A percentile compares a stretch with the other conserved stretches of the same genome.
phyloP scores from a whole-genome alignment of 2,329 filamentous ascomycete genomes.

The Trichoderma sp. region DNA sequence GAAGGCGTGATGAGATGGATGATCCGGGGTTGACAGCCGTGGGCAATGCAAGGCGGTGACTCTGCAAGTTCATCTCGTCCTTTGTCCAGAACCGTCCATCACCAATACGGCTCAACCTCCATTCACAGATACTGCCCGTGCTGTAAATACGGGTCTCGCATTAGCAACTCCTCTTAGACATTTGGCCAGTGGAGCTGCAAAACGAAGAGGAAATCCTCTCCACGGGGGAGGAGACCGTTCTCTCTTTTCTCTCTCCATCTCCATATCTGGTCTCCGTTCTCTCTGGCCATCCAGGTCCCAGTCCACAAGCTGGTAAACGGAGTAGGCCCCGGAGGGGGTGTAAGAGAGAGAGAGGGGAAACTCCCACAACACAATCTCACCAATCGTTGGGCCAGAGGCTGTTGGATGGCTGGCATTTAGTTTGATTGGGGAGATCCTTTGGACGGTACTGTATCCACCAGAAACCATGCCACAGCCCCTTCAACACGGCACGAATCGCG shows the following conservation, averaged over 20 bases:
- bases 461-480: conserved; percentile 8
- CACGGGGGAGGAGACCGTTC: not conserved
- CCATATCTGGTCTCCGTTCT: not conserved
- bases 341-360: not conserved
- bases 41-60: not conserved
- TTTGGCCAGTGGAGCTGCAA: not conserved
- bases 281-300: conserved; percentile 12
- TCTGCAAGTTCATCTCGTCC: not conserved
- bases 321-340: not conserved
- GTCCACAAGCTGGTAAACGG: not conserved
- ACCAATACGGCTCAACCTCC: not conserved
- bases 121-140: not conserved
- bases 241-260: not conserved
- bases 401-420: conserved; percentile 1
- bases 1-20: not conserved
- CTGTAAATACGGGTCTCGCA: not conserved
- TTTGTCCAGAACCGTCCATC: not conserved
- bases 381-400: conserved; percentile 3
- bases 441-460: conserved; percentile 11
- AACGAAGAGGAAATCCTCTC: not conserved
- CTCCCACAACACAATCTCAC: not conserved
- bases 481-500: conserved; percentile 6
- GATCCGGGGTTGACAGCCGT: not conserved
- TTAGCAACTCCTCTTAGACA: not conserved
- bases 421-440: conserved; percentile 13